A percentile compares a stretch with the other conserved stretches of the same genome.
Evolutionary conservation across 495 filamentous ascomycete genomes (phyloP).

Genomic region (Xylaria longipes): DNA sequence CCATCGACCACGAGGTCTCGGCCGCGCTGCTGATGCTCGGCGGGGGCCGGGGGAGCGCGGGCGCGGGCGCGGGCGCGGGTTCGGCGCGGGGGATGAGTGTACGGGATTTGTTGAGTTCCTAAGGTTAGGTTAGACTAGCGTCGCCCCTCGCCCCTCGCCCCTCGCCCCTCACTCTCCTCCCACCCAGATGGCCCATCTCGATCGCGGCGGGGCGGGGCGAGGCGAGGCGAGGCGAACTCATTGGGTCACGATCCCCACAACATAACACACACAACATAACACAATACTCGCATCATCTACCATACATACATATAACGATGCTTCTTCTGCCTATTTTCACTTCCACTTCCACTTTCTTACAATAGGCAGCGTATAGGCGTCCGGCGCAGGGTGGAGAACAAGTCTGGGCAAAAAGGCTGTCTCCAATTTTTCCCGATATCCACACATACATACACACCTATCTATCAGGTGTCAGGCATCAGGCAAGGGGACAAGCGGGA

Average conservation of each 20-base stretch:
- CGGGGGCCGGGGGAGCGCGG: slow-evolving; percentile 63
- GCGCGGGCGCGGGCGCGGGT: background rate
- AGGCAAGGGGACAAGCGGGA: background rate
- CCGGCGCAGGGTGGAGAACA: background rate
- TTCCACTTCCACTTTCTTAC: background rate
- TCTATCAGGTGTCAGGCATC: background rate
- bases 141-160: too few relatives aligned
- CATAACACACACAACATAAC: background rate
- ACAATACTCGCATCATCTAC: background rate
- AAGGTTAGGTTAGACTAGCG: too few relatives aligned
- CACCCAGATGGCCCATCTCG: too few relatives aligned
- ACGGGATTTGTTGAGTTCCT: slow-evolving; percentile 75
- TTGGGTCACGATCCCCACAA: too few relatives aligned
- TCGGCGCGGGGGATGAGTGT: slow-evolving; percentile 7
- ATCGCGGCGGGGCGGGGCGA: too few relatives aligned
- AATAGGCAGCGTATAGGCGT: background rate
- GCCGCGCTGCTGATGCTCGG: slow-evolving; percentile 80
- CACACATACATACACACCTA: background rate
- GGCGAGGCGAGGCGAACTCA: too few relatives aligned
- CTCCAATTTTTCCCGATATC: background rate
- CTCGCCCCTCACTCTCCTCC: too few relatives aligned
- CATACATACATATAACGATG: background rate
- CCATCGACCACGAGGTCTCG: slow-evolving; percentile 78
- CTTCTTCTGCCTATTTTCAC: background rate
- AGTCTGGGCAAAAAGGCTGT: background rate